Conservation (phyloP, 2,329 filamentous ascomycete species). For the Metarhizium brunneum region DNA sequence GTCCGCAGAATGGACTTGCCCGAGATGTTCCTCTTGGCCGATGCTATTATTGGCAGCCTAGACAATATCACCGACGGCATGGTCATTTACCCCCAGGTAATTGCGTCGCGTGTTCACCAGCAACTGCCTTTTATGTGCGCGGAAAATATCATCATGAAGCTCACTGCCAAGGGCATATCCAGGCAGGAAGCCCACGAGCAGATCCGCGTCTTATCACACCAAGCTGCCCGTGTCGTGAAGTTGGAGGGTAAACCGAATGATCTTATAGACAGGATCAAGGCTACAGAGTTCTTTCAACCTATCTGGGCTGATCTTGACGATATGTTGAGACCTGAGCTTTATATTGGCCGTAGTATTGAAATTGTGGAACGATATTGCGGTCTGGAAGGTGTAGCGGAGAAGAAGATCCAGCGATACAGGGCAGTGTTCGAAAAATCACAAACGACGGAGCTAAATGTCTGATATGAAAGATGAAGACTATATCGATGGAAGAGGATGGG, state of each 20-base stretch:
- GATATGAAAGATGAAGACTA: no score
- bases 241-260: constrained; percentile 64
- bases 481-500: no score
- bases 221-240: constrained; percentile 56
- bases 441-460: neutral
- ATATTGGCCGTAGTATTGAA: constrained; percentile 30
- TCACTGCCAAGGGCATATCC: constrained; percentile 60
- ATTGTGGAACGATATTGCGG: constrained; percentile 38
- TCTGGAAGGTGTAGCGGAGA: constrained; percentile 25
- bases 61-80: constrained; percentile 61
- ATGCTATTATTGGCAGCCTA: constrained; percentile 56
- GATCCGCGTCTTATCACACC: constrained; percentile 72
- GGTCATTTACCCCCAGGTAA: constrained; percentile 70
- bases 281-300: constrained; percentile 63
- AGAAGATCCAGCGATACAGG: constrained; percentile 27
- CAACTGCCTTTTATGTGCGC: constrained; percentile 86
- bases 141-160: constrained; percentile 60
- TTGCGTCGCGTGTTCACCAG: constrained; percentile 56
- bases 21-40: constrained; percentile 58
- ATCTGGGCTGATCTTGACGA: constrained; percentile 60
- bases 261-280: constrained; percentile 67
- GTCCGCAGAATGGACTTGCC: constrained; percentile 18
- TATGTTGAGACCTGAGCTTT: constrained; percentile 54
- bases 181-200: constrained; percentile 81
- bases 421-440: constrained; percentile 17